Base-by-base conservation (phyloP, 805 yeast genomes). In the Yarrowia alimentaria region DNA sequence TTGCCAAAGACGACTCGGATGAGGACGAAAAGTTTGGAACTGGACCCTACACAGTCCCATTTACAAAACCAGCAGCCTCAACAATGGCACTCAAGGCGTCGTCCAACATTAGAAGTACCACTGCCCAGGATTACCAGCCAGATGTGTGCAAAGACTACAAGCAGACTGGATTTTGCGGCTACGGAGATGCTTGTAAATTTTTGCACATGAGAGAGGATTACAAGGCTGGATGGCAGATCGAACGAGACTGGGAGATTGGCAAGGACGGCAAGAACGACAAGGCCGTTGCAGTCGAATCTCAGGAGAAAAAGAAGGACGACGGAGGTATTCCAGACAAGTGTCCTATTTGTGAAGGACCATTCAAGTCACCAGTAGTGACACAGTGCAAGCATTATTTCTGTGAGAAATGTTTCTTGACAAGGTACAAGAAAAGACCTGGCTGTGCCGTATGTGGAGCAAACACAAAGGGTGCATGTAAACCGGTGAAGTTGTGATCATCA, bases 151-250 rank as follows among this genome's bases (percentile, higher is more conserved):
- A 91, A 61, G 98, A 93, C 65, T 93, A 77, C 65, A 76, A 80
- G 53, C 85, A 83, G 58, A 90, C 94, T 0, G 99, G 99, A 0
- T 90, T 80, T 62, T 93, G 99, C 73, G 97, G 97, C 5, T 93
- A 83, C 64, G 99, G 99, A 7, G 99, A 93, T 60, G 83, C 93
- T 26, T 93, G 99, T 70, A 93, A 93, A 68, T 93, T 93, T 64
- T 64, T 91, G 26, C 99, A 93, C 63, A 78, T 86, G 12, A 69
- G 99, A 65, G 97, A 87, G 58, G 95, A 87, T 61, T 84, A 81
- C 67, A 77, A 74, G 51, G 81, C 81, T 38, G 85, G 82, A 22
- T 79, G 81, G 78, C 79, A 82, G 53, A 64, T 82, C 6, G 76
- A 74, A 20, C 73, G 72, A 53, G 94, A 86, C 35, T 86, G 96